These are phyloP conservation scores for Rhazya stricta DNA, from an alignment of 257 asterid genomes.

Conservation along the genomic window DNA sequence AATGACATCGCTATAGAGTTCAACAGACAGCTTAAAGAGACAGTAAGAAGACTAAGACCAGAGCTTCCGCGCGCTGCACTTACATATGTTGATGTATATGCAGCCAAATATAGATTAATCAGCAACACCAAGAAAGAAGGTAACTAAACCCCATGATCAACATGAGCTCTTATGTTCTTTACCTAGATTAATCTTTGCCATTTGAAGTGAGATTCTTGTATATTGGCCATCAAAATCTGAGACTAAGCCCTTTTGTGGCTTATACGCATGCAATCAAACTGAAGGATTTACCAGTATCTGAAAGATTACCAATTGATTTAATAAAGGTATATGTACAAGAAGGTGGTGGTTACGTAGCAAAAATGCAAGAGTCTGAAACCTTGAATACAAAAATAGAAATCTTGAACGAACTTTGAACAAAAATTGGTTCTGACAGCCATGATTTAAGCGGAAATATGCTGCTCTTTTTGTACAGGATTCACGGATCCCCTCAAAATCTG, in stretches of 20 bases:
- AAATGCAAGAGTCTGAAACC: neutral
- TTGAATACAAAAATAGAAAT: neutral
- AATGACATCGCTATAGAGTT: conserved; percentile 37
- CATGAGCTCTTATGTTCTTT: neutral
- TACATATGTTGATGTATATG: conserved; percentile 40
- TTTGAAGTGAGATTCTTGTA: neutral
- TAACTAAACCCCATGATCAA: neutral
- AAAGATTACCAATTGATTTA: no score
- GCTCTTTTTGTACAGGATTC: conserved; percentile 31
- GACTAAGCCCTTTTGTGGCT: no score
- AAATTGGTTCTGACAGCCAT: neutral
- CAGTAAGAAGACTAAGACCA: conserved; percentile 25
- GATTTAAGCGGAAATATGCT: neutral
- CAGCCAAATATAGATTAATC: conserved; percentile 40
- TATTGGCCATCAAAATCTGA: neutral
- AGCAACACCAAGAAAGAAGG: conserved; percentile 35
- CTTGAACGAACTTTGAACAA: neutral
- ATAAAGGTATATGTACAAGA: no score
- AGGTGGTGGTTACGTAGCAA: neutral
- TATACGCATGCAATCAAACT: no score
- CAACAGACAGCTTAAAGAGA: conserved; percentile 36
- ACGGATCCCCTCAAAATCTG: conserved; percentile 34
- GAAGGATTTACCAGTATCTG: no score
- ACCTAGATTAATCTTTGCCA: neutral
- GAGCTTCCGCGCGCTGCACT: conserved; percentile 37